Evolutionary conservation across 2,329 filamentous ascomycete genomes (phyloP), one percentile per base, ranked within the genome.

Genomic region (Westerdykella ornata): DNA sequence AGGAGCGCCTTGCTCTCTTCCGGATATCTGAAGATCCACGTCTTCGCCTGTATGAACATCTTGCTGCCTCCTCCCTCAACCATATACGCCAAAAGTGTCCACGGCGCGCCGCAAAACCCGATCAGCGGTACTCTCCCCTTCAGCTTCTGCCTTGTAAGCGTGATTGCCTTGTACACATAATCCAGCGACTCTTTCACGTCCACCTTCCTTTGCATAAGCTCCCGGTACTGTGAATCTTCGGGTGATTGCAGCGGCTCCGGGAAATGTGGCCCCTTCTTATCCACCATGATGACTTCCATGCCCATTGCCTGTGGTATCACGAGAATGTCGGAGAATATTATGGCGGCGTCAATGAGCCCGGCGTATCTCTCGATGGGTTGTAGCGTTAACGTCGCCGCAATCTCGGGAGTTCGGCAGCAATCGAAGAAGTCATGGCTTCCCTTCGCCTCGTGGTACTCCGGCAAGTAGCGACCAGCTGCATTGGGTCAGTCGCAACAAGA

Each of bases 1-100:
- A 98, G 71, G 50, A 98, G 69, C 46, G 75, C 80, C 72, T 92
- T 88, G 46, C 83, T 82, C 63, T 85, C 87, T 48, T 85, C 75
- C 0, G 85, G 77, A 59, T 96, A 88, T 67, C 80, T 88, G 75
- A 90, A 98, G 46, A 97, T 82, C 92, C 92, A 98, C 18, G 85
- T 94, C 77, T 98, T 98, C 59, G 81, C 84, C 69, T 95, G 83
- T 45, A 86, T 81, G 71, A 97, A 97, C 62, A 97, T 74, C 73
- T 97, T 97, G 54, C 85, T 94, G 33, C 92, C 92, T 36, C 92
- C 92, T 13, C 92, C 92, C 69, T 98, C 92, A 14, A 97, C 88
- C 92, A 98, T 98, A 72, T 98, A 98, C 72, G 90, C 95, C 60
- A 98, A 77, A 45, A 98, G 69, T 2, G 92, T 98, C 88, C 92